These are phyloP conservation scores for Beverwykella pulmonaria DNA, from an alignment of 495 filamentous ascomycete genomes.

Conservation along the genomic window DNA sequence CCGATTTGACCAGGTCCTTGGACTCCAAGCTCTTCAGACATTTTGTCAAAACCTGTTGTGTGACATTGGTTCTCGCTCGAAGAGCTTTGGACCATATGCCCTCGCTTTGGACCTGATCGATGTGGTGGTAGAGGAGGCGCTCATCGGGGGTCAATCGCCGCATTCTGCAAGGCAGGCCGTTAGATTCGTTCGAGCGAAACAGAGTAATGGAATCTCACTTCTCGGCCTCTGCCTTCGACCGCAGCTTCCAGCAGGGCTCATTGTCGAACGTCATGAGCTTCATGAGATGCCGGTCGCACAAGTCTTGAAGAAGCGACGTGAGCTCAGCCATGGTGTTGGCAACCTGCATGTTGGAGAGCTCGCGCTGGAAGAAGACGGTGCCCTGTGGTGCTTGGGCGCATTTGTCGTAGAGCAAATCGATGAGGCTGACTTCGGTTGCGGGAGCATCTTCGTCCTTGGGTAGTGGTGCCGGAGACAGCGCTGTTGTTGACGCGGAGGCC, in stretches of 20 bases:
- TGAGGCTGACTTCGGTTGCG: neutral
- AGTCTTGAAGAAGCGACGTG: conserved; percentile 19
- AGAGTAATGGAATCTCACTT: conserved; percentile 25
- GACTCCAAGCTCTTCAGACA: conserved; percentile 75
- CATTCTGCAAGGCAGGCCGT: conserved; percentile 22
- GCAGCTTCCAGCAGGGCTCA: conserved; percentile 33
- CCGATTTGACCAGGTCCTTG: conserved; percentile 83
- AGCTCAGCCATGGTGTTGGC: conserved; percentile 31
- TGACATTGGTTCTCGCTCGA: conserved; percentile 71
- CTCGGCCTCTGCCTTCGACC: conserved; percentile 34
- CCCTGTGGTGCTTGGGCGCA: conserved; percentile 27
- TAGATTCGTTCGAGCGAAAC: neutral
- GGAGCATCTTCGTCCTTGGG: neutral
- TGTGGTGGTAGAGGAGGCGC: conserved; percentile 76
- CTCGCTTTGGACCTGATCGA: conserved; percentile 76
- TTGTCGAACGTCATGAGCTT: conserved; percentile 36
- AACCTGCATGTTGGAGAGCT: conserved; percentile 37
- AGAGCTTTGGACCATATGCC: conserved; percentile 89
- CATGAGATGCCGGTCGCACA: conserved; percentile 30
- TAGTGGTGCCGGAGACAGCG: neutral
- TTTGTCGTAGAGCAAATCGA: conserved; percentile 37
- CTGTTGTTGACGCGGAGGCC: neutral
- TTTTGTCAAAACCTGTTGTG: conserved; percentile 73
- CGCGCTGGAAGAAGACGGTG: conserved; percentile 41
- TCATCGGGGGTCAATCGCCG: conserved; percentile 58